Conservation (phyloP, 202 grass and related monocot genomes). For the Bolboschoenoplectus hybrid region DNA sequence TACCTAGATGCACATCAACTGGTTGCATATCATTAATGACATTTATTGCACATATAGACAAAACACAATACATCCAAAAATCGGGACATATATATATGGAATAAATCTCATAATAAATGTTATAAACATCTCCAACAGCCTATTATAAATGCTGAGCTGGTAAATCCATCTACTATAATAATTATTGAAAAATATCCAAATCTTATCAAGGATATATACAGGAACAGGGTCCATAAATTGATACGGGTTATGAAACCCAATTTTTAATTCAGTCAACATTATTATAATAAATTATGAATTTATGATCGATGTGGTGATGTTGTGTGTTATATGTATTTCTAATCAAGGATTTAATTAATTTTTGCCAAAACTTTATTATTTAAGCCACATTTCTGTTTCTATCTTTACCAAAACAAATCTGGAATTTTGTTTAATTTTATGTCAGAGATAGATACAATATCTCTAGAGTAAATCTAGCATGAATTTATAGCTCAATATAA, state of each 20-base stretch:
- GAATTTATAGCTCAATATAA: no score
- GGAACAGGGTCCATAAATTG: background rate
- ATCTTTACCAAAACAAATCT: background rate
- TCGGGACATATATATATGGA: background rate
- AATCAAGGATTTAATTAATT: no score
- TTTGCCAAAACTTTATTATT: background rate
- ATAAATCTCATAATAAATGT: background rate
- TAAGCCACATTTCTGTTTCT: background rate
- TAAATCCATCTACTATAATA: constrained; percentile 10
- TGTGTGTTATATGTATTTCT: no score
- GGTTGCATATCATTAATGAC: background rate
- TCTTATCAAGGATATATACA: background rate
- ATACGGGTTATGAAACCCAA: background rate
- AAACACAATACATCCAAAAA: background rate
- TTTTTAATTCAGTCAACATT: background rate
- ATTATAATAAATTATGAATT: no score
- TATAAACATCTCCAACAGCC: background rate
- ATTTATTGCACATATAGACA: background rate
- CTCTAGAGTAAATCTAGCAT: no score
- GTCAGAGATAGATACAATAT: no score
- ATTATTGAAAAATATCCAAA: background rate
- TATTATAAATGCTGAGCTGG: background rate
- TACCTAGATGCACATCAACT: background rate
- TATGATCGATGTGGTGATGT: no score
- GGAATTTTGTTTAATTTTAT: no score